Percentiles rank a stretch among this genome's conserved stretches.
Evolutionary conservation across 345 rosid species (phyloP).

Genomic region (Dipteronia dyeriana): DNA sequence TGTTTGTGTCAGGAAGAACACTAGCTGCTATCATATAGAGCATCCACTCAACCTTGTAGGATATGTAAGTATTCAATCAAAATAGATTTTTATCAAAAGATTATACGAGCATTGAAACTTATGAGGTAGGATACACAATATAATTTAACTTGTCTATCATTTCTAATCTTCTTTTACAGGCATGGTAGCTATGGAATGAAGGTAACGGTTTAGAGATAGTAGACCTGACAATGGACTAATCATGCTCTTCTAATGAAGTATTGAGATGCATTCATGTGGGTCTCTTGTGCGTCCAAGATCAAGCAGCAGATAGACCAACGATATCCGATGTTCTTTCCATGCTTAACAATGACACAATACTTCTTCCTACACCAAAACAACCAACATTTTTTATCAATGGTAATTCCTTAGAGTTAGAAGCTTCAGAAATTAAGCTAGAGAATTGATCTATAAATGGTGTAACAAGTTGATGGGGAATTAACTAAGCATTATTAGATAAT

Average conservation of each 20-base stretch:
- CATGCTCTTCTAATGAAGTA: neutral
- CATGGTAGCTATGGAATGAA: no score
- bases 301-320: conserved; percentile 1
- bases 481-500: no score
- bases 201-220: no score
- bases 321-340: conserved; percentile 18
- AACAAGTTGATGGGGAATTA: no score
- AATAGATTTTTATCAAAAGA: no score
- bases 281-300: neutral
- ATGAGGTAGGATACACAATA: neutral
- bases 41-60: no score
- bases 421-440: neutral
- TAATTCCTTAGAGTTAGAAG: neutral
- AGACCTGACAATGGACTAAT: no score
- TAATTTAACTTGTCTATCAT: no score
- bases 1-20: no score
- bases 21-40: no score
- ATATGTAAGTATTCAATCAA: no score
- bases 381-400: neutral
- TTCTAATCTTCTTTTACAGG: neutral
- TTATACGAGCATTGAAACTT: neutral
- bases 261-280: conserved; percentile 22
- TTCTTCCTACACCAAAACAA: conserved; percentile 12
- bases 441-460: neutral
- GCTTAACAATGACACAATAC: conserved; percentile 1